Conservation (phyloP, 768 basidiomycete genomes). For the Collybiopsis luxurians region DNA sequence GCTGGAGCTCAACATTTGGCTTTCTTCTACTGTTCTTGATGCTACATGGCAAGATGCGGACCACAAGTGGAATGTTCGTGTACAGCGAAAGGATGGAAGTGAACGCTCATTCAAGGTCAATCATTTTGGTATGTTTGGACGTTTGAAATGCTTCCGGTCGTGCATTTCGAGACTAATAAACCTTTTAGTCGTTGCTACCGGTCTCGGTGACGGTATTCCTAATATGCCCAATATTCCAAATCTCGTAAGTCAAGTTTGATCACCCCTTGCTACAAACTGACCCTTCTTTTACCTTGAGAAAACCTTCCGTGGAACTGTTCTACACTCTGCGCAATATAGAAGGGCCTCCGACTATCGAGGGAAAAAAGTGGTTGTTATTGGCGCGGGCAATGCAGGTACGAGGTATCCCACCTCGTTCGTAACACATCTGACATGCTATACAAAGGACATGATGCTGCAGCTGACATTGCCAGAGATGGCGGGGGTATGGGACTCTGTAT, state of each 20-base stretch:
- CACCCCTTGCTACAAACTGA: neutral
- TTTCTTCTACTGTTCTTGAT: slow-evolving; percentile 26
- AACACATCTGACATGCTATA: too few relatives aligned
- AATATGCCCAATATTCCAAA: slow-evolving; percentile 27
- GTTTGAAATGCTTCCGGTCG: neutral
- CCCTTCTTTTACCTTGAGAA: neutral
- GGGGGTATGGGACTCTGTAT: neutral
- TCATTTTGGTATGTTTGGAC: slow-evolving; percentile 20
- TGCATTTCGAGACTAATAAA: neutral
- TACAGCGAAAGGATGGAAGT: slow-evolving; percentile 18
- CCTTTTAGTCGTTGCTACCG: slow-evolving; percentile 41
- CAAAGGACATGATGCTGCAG: neutral
- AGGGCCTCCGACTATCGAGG: slow-evolving; percentile 32
- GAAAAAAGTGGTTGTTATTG: slow-evolving; percentile 49
- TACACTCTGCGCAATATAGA: neutral
- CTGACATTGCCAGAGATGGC: slow-evolving; percentile 1
- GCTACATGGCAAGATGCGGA: slow-evolving; percentile 23
- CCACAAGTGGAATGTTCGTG: slow-evolving; percentile 30
- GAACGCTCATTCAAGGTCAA: slow-evolving; percentile 19
- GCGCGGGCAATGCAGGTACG: slow-evolving; percentile 41
- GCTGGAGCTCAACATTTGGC: slow-evolving; percentile 53
- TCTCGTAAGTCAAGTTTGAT: neutral
- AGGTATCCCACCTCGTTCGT: neutral
- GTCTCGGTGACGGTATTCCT: slow-evolving; percentile 39
- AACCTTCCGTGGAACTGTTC: neutral